Evolutionary conservation across 306 rosid genomes (phyloP).

Genomic region (Vigna trinervia): DNA sequence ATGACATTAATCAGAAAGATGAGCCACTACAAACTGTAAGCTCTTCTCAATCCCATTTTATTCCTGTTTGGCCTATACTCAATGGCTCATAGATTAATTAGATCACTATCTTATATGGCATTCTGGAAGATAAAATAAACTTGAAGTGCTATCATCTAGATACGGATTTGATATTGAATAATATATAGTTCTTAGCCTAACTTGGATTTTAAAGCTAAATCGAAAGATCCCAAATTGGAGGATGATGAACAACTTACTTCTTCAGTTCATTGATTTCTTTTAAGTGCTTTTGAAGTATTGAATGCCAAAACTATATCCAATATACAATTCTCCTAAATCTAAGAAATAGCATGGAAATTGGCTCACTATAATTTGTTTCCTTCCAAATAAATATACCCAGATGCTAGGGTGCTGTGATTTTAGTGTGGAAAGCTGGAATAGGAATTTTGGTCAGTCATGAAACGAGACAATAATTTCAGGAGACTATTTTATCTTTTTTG

Average conservation of each 20-base stretch:
- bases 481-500: conserved; percentile 1
- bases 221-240: conserved; percentile 18
- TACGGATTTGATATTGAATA: conserved; percentile 1
- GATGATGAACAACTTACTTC: conserved; percentile 25
- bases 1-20: conserved; percentile 53
- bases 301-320: conserved; percentile 7
- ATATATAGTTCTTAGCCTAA: conserved; percentile 10
- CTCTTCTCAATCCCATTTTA: conserved; percentile 40
- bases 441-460: conserved; percentile 3
- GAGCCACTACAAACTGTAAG: conserved; percentile 74
- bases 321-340: not conserved
- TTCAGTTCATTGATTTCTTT: not conserved
- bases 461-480: conserved; percentile 2
- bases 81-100: not conserved
- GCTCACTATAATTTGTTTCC: not conserved
- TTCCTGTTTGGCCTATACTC: conserved; percentile 2
- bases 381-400: conserved; percentile 3
- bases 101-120: conserved; percentile 12
- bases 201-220: conserved; percentile 3
- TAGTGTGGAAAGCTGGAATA: conserved; percentile 32
- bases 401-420: not conserved
- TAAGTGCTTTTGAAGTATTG: not conserved
- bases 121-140: conserved; percentile 5
- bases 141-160: conserved; percentile 21
- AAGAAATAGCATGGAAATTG: not conserved